phyloP scores from a whole-genome alignment of 495 filamentous ascomycete species.

The Hapsidospora chrysogenum region DNA sequence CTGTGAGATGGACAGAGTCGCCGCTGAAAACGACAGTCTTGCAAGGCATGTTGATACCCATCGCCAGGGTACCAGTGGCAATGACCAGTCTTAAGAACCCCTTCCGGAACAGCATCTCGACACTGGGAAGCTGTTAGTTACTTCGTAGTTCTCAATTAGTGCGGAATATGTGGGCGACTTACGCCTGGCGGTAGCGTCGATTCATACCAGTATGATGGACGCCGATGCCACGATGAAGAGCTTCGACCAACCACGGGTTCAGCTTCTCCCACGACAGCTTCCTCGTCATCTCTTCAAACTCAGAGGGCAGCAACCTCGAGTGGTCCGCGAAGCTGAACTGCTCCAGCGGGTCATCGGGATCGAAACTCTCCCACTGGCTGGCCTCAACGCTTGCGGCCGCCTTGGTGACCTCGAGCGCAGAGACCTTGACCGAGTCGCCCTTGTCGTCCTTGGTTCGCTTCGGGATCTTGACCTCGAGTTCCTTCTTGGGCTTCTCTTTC shows the following conservation, averaged over 20 bases:
- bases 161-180: conserved; percentile 3
- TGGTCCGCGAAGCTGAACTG: conserved; percentile 49
- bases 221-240: conserved; percentile 48
- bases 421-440: conserved; percentile 21
- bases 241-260: conserved; percentile 29
- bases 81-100: conserved; percentile 58
- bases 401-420: conserved; percentile 32
- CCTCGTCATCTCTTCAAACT: conserved; percentile 31
- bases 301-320: conserved; percentile 30
- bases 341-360: conserved; percentile 43
- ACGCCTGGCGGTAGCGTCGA: conserved; percentile 51
- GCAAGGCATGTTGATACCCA: conserved; percentile 79
- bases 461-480: conserved; percentile 17
- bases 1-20: conserved; percentile 53
- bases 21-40: conserved; percentile 65
- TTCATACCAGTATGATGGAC: conserved; percentile 71
- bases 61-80: conserved; percentile 56
- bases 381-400: conserved; percentile 37
- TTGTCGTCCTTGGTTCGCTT: conserved; percentile 22
- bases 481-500: conserved; percentile 17
- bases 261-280: conserved; percentile 29
- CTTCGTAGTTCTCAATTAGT: conserved; percentile 8
- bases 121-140: conserved; percentile 18
- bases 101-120: conserved; percentile 59
- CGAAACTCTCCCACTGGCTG: conserved; percentile 40